These are phyloP conservation scores for Ganoderma meredithae DNA, from an alignment of 1,284 basidiomycete genomes.

Conservation along the genomic window DNA sequence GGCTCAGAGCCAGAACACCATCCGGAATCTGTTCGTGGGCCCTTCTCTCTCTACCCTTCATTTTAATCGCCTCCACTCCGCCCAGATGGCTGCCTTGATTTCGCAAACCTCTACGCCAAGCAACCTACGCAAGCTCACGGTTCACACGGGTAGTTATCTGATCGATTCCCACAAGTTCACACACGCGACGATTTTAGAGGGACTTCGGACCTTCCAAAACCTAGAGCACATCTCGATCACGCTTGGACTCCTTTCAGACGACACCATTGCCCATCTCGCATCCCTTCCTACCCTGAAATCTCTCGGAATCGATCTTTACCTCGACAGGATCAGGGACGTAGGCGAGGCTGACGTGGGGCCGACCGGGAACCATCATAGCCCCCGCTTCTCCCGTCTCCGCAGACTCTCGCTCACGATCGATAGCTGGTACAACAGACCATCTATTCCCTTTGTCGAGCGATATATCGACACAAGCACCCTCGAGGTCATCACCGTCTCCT, in stretches of 20 bases:
- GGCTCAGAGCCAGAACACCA: not conserved
- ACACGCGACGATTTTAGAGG: not conserved
- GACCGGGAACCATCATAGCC: not conserved
- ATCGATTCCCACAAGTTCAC: not conserved
- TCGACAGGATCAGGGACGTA: not conserved
- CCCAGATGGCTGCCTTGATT: too few relatives aligned
- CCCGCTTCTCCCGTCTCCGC: not conserved
- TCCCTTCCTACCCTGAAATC: constrained; percentile 6
- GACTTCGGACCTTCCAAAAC: not conserved
- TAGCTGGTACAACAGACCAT: not conserved
- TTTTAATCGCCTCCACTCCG: too few relatives aligned
- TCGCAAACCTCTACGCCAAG: not conserved
- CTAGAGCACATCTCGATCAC: not conserved
- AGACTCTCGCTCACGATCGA: constrained; percentile 1
- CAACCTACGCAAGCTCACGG: not conserved
- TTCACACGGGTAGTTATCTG: not conserved
- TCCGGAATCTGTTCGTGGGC: not conserved
- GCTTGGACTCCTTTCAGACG: not conserved
- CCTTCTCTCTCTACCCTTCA: not conserved
- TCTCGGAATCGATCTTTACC: not conserved
- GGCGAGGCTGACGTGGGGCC: not conserved
- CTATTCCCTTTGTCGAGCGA: not conserved
- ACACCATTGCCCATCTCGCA: not conserved
- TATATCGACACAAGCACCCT: not conserved
- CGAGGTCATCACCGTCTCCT: not conserved